Evolutionary conservation across 371 early-diverging fungal species (phyloP), one percentile per base, ranked within the genome.

Genomic region (Catenaria anguillulae): DNA sequence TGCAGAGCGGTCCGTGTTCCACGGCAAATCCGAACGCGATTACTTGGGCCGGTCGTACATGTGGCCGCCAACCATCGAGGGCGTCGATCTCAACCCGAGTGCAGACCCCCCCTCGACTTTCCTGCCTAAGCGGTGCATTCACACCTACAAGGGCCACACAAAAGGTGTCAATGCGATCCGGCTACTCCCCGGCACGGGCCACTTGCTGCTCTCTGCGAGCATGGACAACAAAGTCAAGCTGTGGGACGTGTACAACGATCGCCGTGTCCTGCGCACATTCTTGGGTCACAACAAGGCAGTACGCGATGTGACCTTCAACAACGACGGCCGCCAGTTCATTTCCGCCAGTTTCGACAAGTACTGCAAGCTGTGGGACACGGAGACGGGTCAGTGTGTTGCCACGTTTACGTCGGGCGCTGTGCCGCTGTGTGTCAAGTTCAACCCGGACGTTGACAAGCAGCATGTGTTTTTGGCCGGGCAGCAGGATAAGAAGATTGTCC

Each of bases 331-430:
- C 8, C 66, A 76, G 48, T 96, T 98, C 67, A 64, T 98, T 46
- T 87, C 86, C 68, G 88, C 90, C 35, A 84, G 87, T 60, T 94
- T 92, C 66, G 98, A 98, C 71, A 82, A 84, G 62, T 86, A 79
- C 64, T 79, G 92, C 36, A 96, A 96, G 70, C 71, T 92, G 45
- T 98, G 97, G 97, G 98, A 98, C 70, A 94, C 95, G 0, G 95
- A 95, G 66, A 96, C 95, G 24, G 92, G 82, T 72, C 70, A 90
- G 75, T 95, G 95, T 66, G 83, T 89, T 29, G 80, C 81, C 5
- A 68, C 81, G 3, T 92, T 89, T 63, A 80, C 83, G 4, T 84
- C 84, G 4, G 84, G 87, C 36, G 83, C 84, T 64, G 81, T 87
- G 4, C 96, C 96, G 26, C 87, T 90, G 67, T 90, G 90, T 58